A percentile compares a stretch with the other conserved stretches of the same genome.
phyloP scores from a whole-genome alignment of 2,329 filamentous ascomycete species.

The Fusarium robinianum region DNA sequence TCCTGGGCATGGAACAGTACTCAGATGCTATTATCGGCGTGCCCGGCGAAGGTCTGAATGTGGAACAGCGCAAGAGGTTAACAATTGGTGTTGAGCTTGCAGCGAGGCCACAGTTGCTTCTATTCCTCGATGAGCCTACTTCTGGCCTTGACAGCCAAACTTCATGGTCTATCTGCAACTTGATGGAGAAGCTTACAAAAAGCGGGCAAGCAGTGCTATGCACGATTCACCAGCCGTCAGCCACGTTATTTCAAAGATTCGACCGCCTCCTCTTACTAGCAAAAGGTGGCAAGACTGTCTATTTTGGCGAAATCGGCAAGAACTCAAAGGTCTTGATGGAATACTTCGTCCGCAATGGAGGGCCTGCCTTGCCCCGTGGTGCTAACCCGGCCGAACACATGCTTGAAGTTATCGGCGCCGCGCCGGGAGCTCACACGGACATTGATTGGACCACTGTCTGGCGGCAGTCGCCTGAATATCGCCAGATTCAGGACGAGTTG shows the following conservation, averaged over 20 bases:
- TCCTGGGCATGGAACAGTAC: constrained; percentile 65
- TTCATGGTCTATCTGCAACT: constrained; percentile 61
- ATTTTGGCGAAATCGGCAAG: constrained; percentile 66
- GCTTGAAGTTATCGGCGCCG: constrained; percentile 52
- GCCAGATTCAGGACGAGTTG: constrained; percentile 44
- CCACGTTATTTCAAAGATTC: constrained; percentile 55
- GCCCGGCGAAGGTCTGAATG: constrained; percentile 60
- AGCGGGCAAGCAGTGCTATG: constrained; percentile 54
- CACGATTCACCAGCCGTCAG: constrained; percentile 57
- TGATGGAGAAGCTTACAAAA: constrained; percentile 61
- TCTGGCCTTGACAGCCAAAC: constrained; percentile 63
- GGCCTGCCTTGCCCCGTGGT: constrained; percentile 53
- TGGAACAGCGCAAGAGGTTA: constrained; percentile 62
- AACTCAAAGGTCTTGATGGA: constrained; percentile 57
- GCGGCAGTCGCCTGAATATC: constrained; percentile 40
- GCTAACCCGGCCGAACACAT: constrained; percentile 73
- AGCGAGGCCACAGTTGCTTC: constrained; percentile 56
- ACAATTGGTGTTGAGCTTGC: constrained; percentile 62
- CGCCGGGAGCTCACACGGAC: constrained; percentile 54
- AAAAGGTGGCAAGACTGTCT: constrained; percentile 65
- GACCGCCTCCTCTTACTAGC: constrained; percentile 64
- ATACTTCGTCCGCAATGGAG: constrained; percentile 68
- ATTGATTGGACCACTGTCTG: constrained; percentile 47
- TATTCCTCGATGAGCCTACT: constrained; percentile 64
- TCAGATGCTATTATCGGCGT: constrained; percentile 65